These are phyloP conservation scores for Suillus paluster DNA, from an alignment of 768 basidiomycete species.

Conservation along the genomic window DNA sequence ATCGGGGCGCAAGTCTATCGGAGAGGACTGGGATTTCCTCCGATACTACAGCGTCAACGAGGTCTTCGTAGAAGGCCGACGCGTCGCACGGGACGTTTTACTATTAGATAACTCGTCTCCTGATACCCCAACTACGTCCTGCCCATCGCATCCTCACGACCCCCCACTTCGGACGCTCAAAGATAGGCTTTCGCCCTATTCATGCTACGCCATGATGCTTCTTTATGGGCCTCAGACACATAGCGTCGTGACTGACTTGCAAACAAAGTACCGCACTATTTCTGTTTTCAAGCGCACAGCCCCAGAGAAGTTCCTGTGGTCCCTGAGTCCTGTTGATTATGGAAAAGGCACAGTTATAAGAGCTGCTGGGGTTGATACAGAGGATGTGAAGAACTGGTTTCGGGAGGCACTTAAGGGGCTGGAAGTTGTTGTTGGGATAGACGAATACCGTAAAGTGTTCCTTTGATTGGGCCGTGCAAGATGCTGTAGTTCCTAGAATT, in stretches of 20 bases:
- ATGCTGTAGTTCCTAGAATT: neutral
- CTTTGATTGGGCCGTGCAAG: slow-evolving; percentile 31
- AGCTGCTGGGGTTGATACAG: slow-evolving; percentile 76
- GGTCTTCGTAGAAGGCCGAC: slow-evolving; percentile 64
- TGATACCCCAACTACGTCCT: neutral
- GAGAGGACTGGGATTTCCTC: slow-evolving; percentile 91
- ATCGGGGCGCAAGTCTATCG: slow-evolving; percentile 78
- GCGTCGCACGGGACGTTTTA: slow-evolving; percentile 77
- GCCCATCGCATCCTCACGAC: slow-evolving; percentile 16
- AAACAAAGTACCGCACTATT: slow-evolving; percentile 52
- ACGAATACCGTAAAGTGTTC: slow-evolving; percentile 70
- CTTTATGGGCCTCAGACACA: slow-evolving; percentile 71
- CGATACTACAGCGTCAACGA: slow-evolving; percentile 88
- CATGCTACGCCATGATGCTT: slow-evolving; percentile 88
- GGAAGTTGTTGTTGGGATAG: slow-evolving; percentile 59
- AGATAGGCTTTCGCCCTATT: slow-evolving; percentile 76
- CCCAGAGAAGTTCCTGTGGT: slow-evolving; percentile 81
- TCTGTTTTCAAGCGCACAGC: slow-evolving; percentile 60
- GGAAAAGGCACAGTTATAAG: slow-evolving; percentile 64
- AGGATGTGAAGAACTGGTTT: slow-evolving; percentile 75
- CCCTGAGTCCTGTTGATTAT: slow-evolving; percentile 61
- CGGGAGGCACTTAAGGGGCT: slow-evolving; percentile 54
- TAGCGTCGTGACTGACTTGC: slow-evolving; percentile 51
- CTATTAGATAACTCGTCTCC: slow-evolving; percentile 62
- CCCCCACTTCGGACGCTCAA: slow-evolving; percentile 52